Base-by-base conservation (phyloP, 306 rosid genomes). In the Astragalus membranaceus region DNA sequence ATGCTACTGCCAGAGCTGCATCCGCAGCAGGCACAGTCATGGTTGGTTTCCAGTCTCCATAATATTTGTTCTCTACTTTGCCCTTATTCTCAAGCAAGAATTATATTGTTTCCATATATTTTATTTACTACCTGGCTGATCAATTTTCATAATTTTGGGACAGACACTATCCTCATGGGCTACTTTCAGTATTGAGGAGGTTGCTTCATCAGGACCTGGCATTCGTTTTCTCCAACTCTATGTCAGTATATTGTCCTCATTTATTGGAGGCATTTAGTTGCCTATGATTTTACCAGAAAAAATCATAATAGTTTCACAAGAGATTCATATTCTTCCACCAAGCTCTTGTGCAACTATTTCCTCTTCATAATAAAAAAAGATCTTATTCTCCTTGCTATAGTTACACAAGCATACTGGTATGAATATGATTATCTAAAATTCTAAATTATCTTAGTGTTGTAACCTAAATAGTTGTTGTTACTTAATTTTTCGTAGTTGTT, bases 191-290 rank as follows among this genome's bases (percentile, higher is more conserved):
- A 87, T 83, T 0, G 95, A 94, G 84, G 99, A 94, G 86, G 97
- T 94, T 68, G 92, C 96, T 16, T 94, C 97, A 70, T 88, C 99
- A 10, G 99, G 99, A 74, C 95, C 97, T n/a, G 97, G 96, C 72
- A 81, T 91, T 77, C 96, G 99, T 7, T 94, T 94, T 76, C 86
- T 91, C 81, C 99, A 94, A 73, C 95, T 94, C 74, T 88, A 85
- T 83, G 99, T 87, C 72, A 14, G 83, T 70, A 52, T 39, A 74
- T 60, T 47, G 1, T 48, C 56, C 47, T 70, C 9, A 7, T 52
- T 67, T 72, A 37, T 20, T n/a, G n/a, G n/a, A n/a, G n/a, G n/a
- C n/a, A n/a, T n/a, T n/a, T n/a, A n/a, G n/a, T n/a, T n/a, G n/a
- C n/a, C n/a, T n/a, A n/a, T n/a, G n/a, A n/a, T n/a, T n/a, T n/a